Conservation (phyloP, 2,329 filamentous ascomycete species). For the Microcyclospora pomicola region DNA sequence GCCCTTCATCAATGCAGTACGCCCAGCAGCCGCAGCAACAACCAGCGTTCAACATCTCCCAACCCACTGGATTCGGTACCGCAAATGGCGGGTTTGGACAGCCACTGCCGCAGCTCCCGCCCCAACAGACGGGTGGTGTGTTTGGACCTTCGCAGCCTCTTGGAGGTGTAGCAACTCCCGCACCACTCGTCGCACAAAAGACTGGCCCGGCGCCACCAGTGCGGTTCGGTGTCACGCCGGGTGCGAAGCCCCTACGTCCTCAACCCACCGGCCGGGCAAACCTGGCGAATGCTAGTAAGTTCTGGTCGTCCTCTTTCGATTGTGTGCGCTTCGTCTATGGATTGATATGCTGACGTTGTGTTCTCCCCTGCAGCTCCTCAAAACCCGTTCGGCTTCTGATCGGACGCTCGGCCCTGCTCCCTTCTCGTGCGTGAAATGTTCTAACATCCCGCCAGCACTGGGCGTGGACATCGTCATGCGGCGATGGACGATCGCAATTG, state of each 20-base stretch:
- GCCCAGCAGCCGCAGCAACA: slow-evolving; percentile 35
- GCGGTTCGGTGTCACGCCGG: slow-evolving; percentile 65
- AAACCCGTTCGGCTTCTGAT: slow-evolving; percentile 56
- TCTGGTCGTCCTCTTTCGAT: slow-evolving; percentile 1
- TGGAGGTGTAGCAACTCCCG: slow-evolving; percentile 23
- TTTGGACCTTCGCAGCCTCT: slow-evolving; percentile 19
- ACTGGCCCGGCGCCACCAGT: slow-evolving; percentile 79
- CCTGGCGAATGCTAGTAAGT: slow-evolving; percentile 90
- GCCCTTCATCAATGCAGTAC: slow-evolving; percentile 28
- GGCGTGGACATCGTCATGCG: no score
- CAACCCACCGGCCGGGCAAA: slow-evolving; percentile 89
- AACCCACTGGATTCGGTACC: slow-evolving; percentile 24
- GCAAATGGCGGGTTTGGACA: slow-evolving; percentile 14
- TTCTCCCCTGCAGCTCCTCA: slow-evolving; percentile 40
- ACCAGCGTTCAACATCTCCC: slow-evolving; percentile 27
- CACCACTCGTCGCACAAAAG: slow-evolving; percentile 60
- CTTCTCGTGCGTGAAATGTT: no score
- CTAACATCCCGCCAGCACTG: no score
- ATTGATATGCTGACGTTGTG: slow-evolving; percentile 7
- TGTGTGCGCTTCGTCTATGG: slow-evolving; percentile 5
- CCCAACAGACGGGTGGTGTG: slow-evolving; percentile 37
- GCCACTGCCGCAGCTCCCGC: slow-evolving; percentile 41
- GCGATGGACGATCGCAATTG: no score
- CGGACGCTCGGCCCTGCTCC: neutral
- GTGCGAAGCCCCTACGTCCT: slow-evolving; percentile 62